These are phyloP conservation scores for Neonectria sp. DNA, from an alignment of 2,329 filamentous ascomycete species.

Conservation along the genomic window DNA sequence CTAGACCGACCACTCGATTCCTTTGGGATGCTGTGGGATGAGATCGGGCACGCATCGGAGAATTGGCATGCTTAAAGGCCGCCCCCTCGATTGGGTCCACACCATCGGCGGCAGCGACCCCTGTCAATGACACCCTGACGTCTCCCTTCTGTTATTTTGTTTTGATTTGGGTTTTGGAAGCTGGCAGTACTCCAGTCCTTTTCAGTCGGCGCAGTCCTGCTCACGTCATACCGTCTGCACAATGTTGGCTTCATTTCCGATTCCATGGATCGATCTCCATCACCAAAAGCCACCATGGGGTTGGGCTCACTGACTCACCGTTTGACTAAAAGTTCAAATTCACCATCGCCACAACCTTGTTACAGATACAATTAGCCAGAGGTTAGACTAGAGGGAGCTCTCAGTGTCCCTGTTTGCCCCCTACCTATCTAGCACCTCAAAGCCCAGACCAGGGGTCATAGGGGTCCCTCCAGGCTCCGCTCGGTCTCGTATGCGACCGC, in stretches of 20 bases:
- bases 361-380: not conserved
- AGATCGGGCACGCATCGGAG: not conserved
- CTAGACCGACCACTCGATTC: conserved; percentile 13
- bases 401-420: not conserved
- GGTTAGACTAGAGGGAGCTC: not conserved
- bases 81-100: conserved; percentile 1
- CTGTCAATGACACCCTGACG: not conserved
- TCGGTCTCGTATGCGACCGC: not conserved
- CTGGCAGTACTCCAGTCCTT: not conserved
- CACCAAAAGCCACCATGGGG: not conserved
- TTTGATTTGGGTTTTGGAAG: not conserved
- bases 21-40: not conserved
- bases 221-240: not conserved
- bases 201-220: not conserved
- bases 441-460: not conserved
- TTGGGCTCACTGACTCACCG: not conserved
- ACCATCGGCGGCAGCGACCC: not conserved
- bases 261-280: not conserved
- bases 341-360: not conserved
- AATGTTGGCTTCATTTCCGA: not conserved
- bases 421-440: not conserved
- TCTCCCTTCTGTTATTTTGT: not conserved
- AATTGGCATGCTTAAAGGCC: not conserved
- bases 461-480: not conserved
- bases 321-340: not conserved